Percentiles rank a stretch among this genome's conserved stretches.
These are phyloP conservation scores for Naganishia onofrii DNA, from an alignment of 768 basidiomycete species.

Conservation along the genomic window DNA sequence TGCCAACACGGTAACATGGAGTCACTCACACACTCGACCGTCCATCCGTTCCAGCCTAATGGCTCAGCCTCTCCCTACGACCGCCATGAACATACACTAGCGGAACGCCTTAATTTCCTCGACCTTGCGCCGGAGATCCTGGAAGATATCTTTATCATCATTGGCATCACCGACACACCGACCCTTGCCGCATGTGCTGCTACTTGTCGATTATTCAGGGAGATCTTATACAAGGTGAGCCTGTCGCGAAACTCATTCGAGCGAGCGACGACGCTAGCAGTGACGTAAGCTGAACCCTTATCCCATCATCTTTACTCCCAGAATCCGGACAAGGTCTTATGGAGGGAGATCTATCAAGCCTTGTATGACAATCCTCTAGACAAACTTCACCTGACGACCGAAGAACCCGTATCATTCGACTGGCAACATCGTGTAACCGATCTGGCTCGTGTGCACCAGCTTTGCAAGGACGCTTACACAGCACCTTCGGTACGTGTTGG, in stretches of 20 bases:
- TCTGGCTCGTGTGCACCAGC: conserved; percentile 37
- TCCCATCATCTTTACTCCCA: conserved; percentile 2
- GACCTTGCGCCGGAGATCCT: conserved; percentile 37
- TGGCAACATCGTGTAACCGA: conserved; percentile 42
- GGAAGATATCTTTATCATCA: conserved; percentile 37
- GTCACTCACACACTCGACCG: neutral
- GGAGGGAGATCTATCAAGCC: conserved; percentile 42
- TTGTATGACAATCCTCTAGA: conserved; percentile 43
- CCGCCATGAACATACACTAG: neutral
- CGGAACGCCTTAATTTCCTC: conserved; percentile 13
- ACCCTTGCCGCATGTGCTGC: conserved; percentile 36
- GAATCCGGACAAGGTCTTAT: conserved; percentile 44
- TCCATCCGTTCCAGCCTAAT: neutral
- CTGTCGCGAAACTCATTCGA: neutral
- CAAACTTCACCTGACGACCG: conserved; percentile 27
- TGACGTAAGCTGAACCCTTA: neutral
- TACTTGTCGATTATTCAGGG: conserved; percentile 40
- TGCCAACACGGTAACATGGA: no score
- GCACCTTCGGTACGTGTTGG: conserved; percentile 31
- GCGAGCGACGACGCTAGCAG: neutral
- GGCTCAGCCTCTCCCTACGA: neutral
- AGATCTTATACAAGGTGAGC: conserved; percentile 45
- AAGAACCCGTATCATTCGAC: conserved; percentile 24
- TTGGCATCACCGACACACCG: conserved; percentile 34
- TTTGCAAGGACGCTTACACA: conserved; percentile 36